A percentile compares a stretch with the other conserved stretches of the same genome.
phyloP scores from a whole-genome alignment of 2,329 filamentous ascomycete genomes.

The Hypoxylon sp. region DNA sequence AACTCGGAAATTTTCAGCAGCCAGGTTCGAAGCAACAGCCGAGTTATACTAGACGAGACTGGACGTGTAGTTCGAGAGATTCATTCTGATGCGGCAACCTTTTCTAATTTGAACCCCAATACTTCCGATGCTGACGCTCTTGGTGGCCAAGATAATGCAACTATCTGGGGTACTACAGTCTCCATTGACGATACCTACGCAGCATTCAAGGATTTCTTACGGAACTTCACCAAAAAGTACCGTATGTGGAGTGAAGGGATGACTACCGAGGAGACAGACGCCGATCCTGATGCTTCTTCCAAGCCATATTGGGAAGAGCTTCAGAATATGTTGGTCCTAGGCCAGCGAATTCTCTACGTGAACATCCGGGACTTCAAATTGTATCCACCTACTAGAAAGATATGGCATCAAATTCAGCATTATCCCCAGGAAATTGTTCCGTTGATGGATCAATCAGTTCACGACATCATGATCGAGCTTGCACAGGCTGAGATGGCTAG shows the following conservation, averaged over 20 bases:
- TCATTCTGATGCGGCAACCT: constrained; percentile 67
- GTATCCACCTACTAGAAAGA: constrained; percentile 89
- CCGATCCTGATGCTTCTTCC: constrained; percentile 74
- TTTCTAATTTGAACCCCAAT: constrained; percentile 74
- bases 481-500: constrained; percentile 81
- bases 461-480: constrained; percentile 91
- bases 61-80: constrained; percentile 67
- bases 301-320: constrained; percentile 87
- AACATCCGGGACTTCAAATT: constrained; percentile 89
- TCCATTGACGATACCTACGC: constrained; percentile 89
- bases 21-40: constrained; percentile 60
- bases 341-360: constrained; percentile 83
- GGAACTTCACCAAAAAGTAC: constrained; percentile 93
- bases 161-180: constrained; percentile 98
- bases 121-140: constrained; percentile 92
- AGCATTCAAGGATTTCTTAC: constrained; percentile 89
- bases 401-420: constrained; percentile 93
- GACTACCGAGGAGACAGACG: constrained; percentile 76
- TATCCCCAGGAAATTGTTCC: constrained; percentile 97
- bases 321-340: constrained; percentile 89
- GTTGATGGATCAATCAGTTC: constrained; percentile 93
- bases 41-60: constrained; percentile 66
- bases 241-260: constrained; percentile 90
- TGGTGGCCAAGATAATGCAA: constrained; percentile 80
- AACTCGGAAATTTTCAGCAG: constrained; percentile 77